phyloP scores from a whole-genome alignment of 2,329 filamentous ascomycete species.

The Berkeleyomyces rouxiae region DNA sequence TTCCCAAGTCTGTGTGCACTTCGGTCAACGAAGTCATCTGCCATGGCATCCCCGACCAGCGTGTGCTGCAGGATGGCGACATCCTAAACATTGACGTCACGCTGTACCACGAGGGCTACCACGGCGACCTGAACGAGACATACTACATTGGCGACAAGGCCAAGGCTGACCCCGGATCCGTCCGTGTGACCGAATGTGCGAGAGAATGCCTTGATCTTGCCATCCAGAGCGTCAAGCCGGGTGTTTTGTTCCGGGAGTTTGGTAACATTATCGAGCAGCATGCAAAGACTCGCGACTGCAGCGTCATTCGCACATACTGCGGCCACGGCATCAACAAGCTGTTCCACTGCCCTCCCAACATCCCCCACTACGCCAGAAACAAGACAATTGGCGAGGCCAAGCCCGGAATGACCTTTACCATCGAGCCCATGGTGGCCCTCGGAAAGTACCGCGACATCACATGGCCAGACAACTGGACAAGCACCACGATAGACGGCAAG shows the following conservation, averaged over 20 bases:
- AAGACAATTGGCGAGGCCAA: constrained; percentile 91
- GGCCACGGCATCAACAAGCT: constrained; percentile 88
- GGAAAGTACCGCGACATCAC: constrained; percentile 85
- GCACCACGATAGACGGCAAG: constrained; percentile 77
- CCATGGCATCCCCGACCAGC: constrained; percentile 91
- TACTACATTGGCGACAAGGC: constrained; percentile 93
- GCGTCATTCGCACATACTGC: constrained; percentile 88
- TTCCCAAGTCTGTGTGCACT: constrained; percentile 95
- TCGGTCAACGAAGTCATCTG: constrained; percentile 96
- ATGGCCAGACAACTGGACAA: constrained; percentile 99
- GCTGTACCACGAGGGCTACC: constrained; percentile 85
- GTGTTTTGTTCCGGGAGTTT: constrained; percentile 80
- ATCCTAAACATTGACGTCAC: constrained; percentile 96
- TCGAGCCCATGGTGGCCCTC: constrained; percentile 94
- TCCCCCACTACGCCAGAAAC: constrained; percentile 96
- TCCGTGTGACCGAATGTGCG: constrained; percentile 79
- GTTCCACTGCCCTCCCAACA: constrained; percentile 86
- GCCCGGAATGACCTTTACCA: constrained; percentile 95
- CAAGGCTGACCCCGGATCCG: constrained; percentile 64
- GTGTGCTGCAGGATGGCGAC: constrained; percentile 75
- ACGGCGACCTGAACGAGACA: constrained; percentile 94
- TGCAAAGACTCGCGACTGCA: constrained; percentile 70
- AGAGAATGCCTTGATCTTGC: constrained; percentile 80
- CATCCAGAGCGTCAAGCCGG: constrained; percentile 84
- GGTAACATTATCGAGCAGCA: constrained; percentile 92